These are phyloP conservation scores for Calvatia gigantea DNA, from an alignment of 768 basidiomycete species.

Conservation along the genomic window DNA sequence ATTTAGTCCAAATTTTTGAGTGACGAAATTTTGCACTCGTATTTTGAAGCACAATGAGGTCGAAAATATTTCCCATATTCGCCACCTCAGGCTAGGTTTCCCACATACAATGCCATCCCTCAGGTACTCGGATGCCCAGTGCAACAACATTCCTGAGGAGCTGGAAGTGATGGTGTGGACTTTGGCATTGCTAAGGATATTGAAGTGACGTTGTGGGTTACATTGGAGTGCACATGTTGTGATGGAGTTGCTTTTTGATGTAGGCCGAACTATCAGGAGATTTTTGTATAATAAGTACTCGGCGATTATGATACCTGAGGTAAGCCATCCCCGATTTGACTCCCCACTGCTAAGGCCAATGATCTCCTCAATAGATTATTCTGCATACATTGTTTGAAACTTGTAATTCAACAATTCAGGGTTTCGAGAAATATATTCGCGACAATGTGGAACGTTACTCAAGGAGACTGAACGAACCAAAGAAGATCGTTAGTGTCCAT, in stretches of 20 bases:
- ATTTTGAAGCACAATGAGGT: too few relatives aligned
- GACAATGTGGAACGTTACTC: slow-evolving; percentile 89
- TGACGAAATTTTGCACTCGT: too few relatives aligned
- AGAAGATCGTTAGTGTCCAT: slow-evolving; percentile 82
- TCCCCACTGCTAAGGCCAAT: not conserved
- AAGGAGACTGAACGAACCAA: slow-evolving; percentile 67
- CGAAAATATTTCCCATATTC: too few relatives aligned
- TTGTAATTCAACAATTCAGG: slow-evolving; percentile 71
- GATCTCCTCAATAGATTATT: slow-evolving; percentile 72
- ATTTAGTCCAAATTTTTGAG: too few relatives aligned
- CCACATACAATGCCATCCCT: too few relatives aligned
- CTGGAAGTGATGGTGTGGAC: too few relatives aligned
- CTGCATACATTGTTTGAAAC: slow-evolving; percentile 89
- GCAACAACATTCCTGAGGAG: too few relatives aligned
- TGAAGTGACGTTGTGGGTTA: slow-evolving; percentile 69
- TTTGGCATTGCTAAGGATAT: too few relatives aligned
- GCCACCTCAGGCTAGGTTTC: too few relatives aligned
- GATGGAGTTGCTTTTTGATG: slow-evolving; percentile 77
- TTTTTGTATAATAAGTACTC: slow-evolving; percentile 81
- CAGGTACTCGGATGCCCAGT: too few relatives aligned
- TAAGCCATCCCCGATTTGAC: slow-evolving; percentile 29
- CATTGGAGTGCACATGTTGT: slow-evolving; percentile 79
- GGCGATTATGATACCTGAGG: slow-evolving; percentile 81
- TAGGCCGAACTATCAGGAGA: slow-evolving; percentile 83
- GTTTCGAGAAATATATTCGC: slow-evolving; percentile 82